Conservation (phyloP, 78 protist species). For the Creolimax fragrantissima region DNA sequence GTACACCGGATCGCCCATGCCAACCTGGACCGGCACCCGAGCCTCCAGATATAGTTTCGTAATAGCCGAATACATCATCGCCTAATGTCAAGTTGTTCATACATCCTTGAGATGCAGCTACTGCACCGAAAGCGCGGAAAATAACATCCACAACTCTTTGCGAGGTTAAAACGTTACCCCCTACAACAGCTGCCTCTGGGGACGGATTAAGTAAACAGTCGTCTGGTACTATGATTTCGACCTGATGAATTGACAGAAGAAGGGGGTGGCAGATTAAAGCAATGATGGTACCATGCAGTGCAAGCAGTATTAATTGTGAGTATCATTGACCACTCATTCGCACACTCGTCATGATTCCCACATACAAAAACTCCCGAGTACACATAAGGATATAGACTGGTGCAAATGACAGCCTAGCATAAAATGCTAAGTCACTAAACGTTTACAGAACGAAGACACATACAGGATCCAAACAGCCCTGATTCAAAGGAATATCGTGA, state of each 20-base stretch:
- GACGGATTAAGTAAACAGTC: constrained; percentile 61
- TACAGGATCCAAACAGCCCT: constrained; percentile 27
- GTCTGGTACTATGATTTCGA: constrained; percentile 48
- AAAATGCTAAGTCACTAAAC: too few species aligned
- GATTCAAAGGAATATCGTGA: constrained; percentile 83
- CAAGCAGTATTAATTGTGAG: neutral
- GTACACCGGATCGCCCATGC: constrained; percentile 80
- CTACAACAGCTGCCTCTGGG: constrained; percentile 80
- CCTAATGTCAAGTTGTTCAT: constrained; percentile 95
- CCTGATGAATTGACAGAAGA: too few species aligned
- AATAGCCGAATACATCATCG: constrained; percentile 62
- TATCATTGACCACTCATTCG: neutral
- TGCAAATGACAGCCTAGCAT: too few species aligned
- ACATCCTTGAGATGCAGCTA: constrained; percentile 73
- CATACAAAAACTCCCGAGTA: too few species aligned
- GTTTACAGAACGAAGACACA: too few species aligned
- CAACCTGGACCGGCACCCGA: constrained; percentile 85
- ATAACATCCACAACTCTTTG: constrained; percentile 85
- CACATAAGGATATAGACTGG: too few species aligned
- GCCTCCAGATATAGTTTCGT: constrained; percentile 95
- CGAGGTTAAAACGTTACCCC: constrained; percentile 88
- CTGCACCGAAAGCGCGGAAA: constrained; percentile 66
- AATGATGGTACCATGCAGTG: constrained; percentile 10
- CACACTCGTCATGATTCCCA: too few species aligned
- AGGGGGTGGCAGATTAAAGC: too few species aligned